phyloP scores from a whole-genome alignment of 2,329 filamentous ascomycete species.

The Hortaea sp. region DNA sequence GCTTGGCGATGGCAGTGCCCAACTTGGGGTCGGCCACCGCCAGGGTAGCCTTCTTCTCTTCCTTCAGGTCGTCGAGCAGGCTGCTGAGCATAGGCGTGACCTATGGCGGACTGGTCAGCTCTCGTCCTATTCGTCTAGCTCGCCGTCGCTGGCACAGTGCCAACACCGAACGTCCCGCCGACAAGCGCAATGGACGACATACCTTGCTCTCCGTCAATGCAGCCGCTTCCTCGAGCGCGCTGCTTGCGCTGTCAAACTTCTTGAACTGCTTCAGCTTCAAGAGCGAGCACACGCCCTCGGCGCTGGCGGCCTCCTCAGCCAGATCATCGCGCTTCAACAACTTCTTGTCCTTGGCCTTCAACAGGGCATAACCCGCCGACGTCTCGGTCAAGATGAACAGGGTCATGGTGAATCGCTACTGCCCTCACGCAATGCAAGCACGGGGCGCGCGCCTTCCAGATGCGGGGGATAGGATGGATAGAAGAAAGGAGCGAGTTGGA shows the following conservation, averaged over 20 bases:
- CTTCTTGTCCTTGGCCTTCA: conserved; percentile 99
- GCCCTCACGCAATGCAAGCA: neutral
- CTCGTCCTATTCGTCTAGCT: neutral
- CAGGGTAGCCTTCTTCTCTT: conserved; percentile 93
- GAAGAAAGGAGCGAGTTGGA: no score
- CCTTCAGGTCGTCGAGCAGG: conserved; percentile 81
- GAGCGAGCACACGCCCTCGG: conserved; percentile 79
- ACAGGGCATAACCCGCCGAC: conserved; percentile 91
- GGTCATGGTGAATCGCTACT: conserved; percentile 28
- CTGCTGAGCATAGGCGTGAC: conserved; percentile 76
- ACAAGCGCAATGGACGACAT: neutral
- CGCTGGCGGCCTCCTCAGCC: conserved; percentile 61
- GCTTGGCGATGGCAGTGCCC: conserved; percentile 79
- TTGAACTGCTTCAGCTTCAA: conserved; percentile 94
- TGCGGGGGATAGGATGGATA: neutral
- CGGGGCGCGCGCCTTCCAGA: neutral
- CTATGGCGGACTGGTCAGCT: conserved; percentile 7
- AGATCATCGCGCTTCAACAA: conserved; percentile 81
- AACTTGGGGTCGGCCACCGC: conserved; percentile 92
- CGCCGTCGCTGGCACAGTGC: neutral
- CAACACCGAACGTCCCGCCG: neutral
- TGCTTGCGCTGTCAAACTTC: conserved; percentile 91
- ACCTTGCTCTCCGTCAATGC: conserved; percentile 80
- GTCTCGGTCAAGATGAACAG: conserved; percentile 86
- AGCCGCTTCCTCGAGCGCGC: conserved; percentile 81